A percentile compares a stretch with the other conserved stretches of the same genome.
phyloP scores from a whole-genome alignment of 441 rosid genomes.

The Euphorbia celastroides region DNA sequence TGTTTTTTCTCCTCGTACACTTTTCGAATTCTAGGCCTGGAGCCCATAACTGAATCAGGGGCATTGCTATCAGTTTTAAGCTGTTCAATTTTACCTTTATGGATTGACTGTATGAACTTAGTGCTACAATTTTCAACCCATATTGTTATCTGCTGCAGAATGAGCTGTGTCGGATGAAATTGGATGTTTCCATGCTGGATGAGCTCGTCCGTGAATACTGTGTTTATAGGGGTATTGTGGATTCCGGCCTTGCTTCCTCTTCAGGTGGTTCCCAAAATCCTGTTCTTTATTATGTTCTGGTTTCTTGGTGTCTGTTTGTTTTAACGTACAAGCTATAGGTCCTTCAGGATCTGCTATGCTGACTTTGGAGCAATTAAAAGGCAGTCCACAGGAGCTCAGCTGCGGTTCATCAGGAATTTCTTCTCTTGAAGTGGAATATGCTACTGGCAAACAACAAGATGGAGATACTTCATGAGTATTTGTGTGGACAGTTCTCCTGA shows the following conservation, averaged over 20 bases:
- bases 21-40: too few relatives aligned
- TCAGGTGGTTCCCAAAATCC: constrained; percentile 31
- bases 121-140: constrained; percentile 4
- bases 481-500: constrained; percentile 35
- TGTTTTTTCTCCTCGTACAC: too few relatives aligned
- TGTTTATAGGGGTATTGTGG: constrained; percentile 83
- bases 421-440: constrained; percentile 49
- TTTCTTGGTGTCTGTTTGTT: constrained; percentile 13
- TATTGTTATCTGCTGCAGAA: constrained; percentile 52
- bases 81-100: not conserved
- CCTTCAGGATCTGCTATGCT: constrained; percentile 32
- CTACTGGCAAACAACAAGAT: constrained; percentile 43
- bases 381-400: constrained; percentile 36
- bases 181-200: constrained; percentile 66
- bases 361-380: constrained; percentile 33
- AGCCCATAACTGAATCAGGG: too few relatives aligned
- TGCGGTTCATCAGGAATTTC: constrained; percentile 38
- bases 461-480: constrained; percentile 41
- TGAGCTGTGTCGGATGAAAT: constrained; percentile 83
- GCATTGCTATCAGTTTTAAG: too few relatives aligned
- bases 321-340: constrained; percentile 12
- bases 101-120: constrained; percentile 5
- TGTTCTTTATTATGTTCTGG: constrained; percentile 8
- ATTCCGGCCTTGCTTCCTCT: constrained; percentile 40
- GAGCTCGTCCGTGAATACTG: constrained; percentile 86